These are phyloP conservation scores for Tylopilus rubrobrunneus DNA, from an alignment of 768 basidiomycete species.

Conservation along the genomic window DNA sequence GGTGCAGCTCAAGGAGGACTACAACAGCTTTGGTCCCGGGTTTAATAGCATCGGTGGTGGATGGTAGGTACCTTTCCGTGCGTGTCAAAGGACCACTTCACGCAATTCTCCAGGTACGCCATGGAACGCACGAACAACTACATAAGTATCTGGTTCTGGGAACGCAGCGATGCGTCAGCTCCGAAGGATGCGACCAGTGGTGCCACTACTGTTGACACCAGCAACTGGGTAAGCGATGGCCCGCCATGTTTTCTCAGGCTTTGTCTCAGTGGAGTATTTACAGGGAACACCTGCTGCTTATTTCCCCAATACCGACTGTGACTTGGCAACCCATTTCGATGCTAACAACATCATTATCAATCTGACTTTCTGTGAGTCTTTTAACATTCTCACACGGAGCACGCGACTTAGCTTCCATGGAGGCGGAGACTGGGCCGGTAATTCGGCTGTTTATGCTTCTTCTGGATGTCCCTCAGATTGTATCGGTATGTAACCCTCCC, in stretches of 20 bases:
- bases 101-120: slow-evolving; percentile 33
- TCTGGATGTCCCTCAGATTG: slow-evolving; percentile 33
- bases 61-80: slow-evolving; percentile 25
- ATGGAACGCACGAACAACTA: slow-evolving; percentile 31
- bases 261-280: neutral
- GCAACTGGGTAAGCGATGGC: neutral
- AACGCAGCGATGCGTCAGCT: neutral
- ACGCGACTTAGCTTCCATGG: neutral
- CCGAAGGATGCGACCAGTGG: neutral
- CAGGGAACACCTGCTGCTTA: neutral
- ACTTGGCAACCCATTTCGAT: slow-evolving; percentile 35
- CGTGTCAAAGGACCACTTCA: neutral
- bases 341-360: slow-evolving; percentile 34
- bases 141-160: slow-evolving; percentile 41
- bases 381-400: neutral
- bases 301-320: slow-evolving; percentile 26
- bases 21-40: slow-evolving; percentile 25
- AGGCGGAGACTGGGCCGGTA: slow-evolving; percentile 33
- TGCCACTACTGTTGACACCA: neutral
- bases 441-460: slow-evolving; percentile 19
- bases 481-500: slow-evolving; percentile 16
- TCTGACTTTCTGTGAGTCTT: slow-evolving; percentile 29
- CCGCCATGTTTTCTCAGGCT: neutral
- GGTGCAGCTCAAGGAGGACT: slow-evolving; percentile 19
- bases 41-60: slow-evolving; percentile 38